Conservation (phyloP, 805 yeast species). For the Candida lessepsii region DNA sequence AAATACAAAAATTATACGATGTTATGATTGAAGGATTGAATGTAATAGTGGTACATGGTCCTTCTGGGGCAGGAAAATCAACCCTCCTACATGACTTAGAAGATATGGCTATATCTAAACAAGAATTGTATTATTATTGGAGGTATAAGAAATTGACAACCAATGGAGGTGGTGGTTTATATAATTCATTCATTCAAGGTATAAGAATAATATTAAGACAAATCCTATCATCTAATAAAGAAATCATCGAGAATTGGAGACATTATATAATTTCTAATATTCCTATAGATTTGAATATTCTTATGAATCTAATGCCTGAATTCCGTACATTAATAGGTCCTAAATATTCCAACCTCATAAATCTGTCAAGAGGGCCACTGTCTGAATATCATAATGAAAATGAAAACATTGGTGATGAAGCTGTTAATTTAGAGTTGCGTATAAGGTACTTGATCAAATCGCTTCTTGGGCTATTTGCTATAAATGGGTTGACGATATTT, state of each 20-base stretch:
- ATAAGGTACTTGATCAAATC: constrained; percentile 43
- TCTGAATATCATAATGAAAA: neutral
- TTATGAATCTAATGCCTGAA: constrained; percentile 46
- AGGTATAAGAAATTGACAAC: constrained; percentile 24
- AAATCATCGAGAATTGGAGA: constrained; percentile 39
- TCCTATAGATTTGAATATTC: constrained; percentile 40
- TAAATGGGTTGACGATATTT: constrained; percentile 43
- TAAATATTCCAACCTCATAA: constrained; percentile 24
- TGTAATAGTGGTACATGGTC: constrained; percentile 37
- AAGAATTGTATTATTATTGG: constrained; percentile 32
- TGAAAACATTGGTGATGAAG: constrained; percentile 17
- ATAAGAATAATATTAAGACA: constrained; percentile 40
- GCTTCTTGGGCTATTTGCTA: constrained; percentile 40
- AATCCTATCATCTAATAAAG: constrained; percentile 37
- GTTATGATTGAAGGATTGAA: constrained; percentile 6
- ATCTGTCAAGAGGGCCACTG: neutral
- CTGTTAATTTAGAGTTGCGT: constrained; percentile 34
- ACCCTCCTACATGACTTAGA: constrained; percentile 39
- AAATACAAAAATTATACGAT: neutral
- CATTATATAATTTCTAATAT: constrained; percentile 35
- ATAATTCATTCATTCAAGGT: constrained; percentile 37
- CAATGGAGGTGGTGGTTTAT: constrained; percentile 18
- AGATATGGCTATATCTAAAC: constrained; percentile 29
- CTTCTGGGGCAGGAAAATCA: constrained; percentile 47
- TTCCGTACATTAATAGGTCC: constrained; percentile 42